phyloP scores from a whole-genome alignment of 176 grass and related monocot species.

The Oryza meyeriana region DNA sequence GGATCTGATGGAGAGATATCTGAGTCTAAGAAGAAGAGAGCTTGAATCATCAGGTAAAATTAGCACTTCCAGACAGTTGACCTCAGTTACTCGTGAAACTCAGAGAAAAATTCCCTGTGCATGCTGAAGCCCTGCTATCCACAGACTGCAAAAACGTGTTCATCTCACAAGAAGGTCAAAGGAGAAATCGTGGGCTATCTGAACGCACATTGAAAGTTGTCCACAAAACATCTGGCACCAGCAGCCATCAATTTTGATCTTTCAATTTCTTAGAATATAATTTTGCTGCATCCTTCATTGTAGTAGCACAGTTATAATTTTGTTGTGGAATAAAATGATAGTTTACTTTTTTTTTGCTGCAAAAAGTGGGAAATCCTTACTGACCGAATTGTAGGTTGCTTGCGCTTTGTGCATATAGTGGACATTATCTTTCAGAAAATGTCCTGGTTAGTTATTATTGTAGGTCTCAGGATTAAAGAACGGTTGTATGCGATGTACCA shows the following conservation, averaged over 20 bases:
- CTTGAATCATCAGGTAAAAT: slow-evolving; percentile 13
- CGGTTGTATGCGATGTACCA: no score
- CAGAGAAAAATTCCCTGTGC: neutral
- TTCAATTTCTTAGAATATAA: slow-evolving; percentile 6
- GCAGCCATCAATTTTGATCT: neutral
- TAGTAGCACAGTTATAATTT: neutral
- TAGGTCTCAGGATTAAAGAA: neutral
- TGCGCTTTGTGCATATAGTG: neutral
- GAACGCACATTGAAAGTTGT: no score
- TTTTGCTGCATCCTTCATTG: neutral
- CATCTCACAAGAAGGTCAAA: neutral
- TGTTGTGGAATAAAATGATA: neutral
- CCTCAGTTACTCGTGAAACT: neutral
- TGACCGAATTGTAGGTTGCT: neutral
- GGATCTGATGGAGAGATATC: slow-evolving; percentile 59
- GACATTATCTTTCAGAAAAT: neutral
- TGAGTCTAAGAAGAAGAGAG: slow-evolving; percentile 64
- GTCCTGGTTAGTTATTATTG: neutral
- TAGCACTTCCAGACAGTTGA: neutral
- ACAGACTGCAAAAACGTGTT: neutral
- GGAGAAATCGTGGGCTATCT: no score
- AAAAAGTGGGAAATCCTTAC: neutral
- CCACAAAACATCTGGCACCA: neutral
- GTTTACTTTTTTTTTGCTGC: no score
- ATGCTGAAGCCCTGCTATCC: neutral